Evolutionary conservation across 2,329 filamentous ascomycete genomes (phyloP).

Genomic region (Tolypocladium ophioglossoides): DNA sequence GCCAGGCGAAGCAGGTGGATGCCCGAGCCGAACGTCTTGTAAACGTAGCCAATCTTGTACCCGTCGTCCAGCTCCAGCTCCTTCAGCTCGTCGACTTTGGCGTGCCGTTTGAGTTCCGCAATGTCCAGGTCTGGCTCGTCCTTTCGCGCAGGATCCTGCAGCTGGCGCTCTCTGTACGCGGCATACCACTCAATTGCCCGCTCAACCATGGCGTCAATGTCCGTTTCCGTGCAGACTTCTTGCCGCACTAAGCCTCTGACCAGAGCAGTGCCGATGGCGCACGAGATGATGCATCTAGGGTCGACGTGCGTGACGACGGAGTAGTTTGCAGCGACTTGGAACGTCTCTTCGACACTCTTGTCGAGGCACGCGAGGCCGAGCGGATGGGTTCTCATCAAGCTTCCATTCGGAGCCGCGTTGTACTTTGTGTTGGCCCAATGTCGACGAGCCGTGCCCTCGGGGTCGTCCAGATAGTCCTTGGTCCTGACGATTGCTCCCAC

Average conservation of each 20-base stretch:
- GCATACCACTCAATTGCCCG: conserved; percentile 28
- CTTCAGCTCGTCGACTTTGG: conserved; percentile 22
- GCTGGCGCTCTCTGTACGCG: conserved; percentile 8
- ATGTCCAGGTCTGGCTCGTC: conserved; percentile 24
- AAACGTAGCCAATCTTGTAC: conserved; percentile 40
- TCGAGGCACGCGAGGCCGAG: conserved; percentile 35
- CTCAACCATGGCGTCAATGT: conserved; percentile 31
- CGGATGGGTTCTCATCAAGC: conserved; percentile 41
- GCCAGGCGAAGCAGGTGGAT: conserved; percentile 32
- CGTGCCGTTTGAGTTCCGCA: conserved; percentile 30
- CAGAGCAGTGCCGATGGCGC: conserved; percentile 34
- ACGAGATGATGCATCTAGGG: conserved; percentile 38
- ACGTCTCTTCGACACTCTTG: conserved; percentile 29
- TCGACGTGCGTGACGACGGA: conserved; percentile 39
- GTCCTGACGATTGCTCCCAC: conserved; percentile 32
- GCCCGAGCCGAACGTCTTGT: conserved; percentile 40
- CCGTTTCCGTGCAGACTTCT: conserved; percentile 26
- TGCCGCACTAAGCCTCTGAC: conserved; percentile 34
- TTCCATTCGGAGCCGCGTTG: conserved; percentile 37
- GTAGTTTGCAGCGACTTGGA: conserved; percentile 28
- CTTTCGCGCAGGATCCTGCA: conserved; percentile 12
- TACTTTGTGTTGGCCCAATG: conserved; percentile 29
- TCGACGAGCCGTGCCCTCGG: conserved; percentile 25
- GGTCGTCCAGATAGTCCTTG: conserved; percentile 26
- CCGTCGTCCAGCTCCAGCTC: conserved; percentile 33